phyloP scores from a whole-genome alignment of 805 yeast species.

The Candida cerambycidarum region DNA sequence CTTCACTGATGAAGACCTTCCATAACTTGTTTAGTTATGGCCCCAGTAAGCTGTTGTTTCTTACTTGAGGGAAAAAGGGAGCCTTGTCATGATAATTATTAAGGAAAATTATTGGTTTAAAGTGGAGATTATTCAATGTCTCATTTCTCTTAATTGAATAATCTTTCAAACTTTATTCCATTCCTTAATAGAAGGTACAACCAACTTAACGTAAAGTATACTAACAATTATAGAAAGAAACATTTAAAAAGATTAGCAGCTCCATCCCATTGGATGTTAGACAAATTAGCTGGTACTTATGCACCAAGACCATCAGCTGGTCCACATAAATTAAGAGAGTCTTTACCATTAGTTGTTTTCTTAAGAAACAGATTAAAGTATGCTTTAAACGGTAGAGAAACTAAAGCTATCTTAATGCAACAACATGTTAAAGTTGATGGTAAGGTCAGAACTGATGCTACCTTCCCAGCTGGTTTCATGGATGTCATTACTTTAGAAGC shows the following conservation, averaged over 20 bases:
- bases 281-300: constrained; percentile 98
- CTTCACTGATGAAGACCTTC: constrained; percentile 6
- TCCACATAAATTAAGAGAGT: constrained; percentile 99
- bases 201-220: background rate
- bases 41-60: constrained; percentile 19
- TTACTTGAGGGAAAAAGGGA: constrained; percentile 36
- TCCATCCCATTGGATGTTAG: constrained; percentile 99
- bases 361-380: constrained; percentile 98
- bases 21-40: constrained; percentile 8
- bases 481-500: constrained; percentile 97
- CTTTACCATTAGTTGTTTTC: constrained; percentile 94
- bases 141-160: constrained; percentile 1
- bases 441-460: constrained; percentile 98
- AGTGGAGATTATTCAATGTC: constrained; percentile 2
- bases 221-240: constrained; percentile 58
- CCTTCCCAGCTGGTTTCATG: constrained; percentile 99
- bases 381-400: constrained; percentile 98
- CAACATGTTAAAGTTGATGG: constrained; percentile 98
- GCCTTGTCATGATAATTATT: constrained; percentile 49
- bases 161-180: background rate
- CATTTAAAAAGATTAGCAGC: constrained; percentile 99
- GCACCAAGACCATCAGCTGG: constrained; percentile 99
- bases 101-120: constrained; percentile 1
- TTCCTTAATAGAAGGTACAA: constrained; percentile 4
- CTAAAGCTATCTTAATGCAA: constrained; percentile 96